These are phyloP conservation scores for Curvularia hawaiiensis DNA, from an alignment of 2,329 filamentous ascomycete species.

Conservation along the genomic window DNA sequence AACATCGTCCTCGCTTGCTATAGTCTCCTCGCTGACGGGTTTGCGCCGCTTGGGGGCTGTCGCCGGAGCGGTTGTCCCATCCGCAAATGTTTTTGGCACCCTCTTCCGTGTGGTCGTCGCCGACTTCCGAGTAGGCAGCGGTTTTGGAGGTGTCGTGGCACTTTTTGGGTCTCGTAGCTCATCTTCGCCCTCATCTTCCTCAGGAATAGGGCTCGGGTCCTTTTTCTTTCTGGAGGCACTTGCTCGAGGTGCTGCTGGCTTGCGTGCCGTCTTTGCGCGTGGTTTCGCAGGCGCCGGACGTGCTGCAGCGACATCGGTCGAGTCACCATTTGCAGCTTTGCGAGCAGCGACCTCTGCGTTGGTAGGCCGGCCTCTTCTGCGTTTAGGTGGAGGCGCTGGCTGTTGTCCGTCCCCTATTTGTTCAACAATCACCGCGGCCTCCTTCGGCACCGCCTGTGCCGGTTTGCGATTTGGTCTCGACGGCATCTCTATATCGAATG, in stretches of 20 bases:
- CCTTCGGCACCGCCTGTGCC: conserved; percentile 16
- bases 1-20: conserved; percentile 33
- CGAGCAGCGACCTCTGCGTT: conserved; percentile 26
- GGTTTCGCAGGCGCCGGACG: conserved; percentile 13
- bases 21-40: conserved; percentile 7
- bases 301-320: conserved; percentile 16
- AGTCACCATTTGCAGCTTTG: conserved; percentile 13
- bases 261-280: conserved; percentile 23
- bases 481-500: conserved; percentile 37
- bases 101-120: conserved; percentile 14
- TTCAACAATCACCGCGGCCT: conserved; percentile 11
- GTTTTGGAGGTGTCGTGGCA: conserved; percentile 12
- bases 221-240: conserved; percentile 20
- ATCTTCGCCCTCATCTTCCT: conserved; percentile 15
- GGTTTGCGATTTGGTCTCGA: conserved; percentile 8
- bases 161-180: conserved; percentile 9
- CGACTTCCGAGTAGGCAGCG: conserved; percentile 15
- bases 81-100: conserved; percentile 8
- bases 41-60: conserved; percentile 28
- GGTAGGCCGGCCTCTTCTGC: conserved; percentile 20
- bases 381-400: conserved; percentile 25
- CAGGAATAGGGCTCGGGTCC: conserved; percentile 9
- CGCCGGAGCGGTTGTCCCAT: conserved; percentile 15
- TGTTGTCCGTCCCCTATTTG: conserved; percentile 21
- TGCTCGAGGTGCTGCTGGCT: conserved; percentile 16